Evolutionary conservation across 163 green algal genomes (phyloP), one percentile per base, ranked within the genome.

Genomic region (Chloromonas sp.): DNA sequence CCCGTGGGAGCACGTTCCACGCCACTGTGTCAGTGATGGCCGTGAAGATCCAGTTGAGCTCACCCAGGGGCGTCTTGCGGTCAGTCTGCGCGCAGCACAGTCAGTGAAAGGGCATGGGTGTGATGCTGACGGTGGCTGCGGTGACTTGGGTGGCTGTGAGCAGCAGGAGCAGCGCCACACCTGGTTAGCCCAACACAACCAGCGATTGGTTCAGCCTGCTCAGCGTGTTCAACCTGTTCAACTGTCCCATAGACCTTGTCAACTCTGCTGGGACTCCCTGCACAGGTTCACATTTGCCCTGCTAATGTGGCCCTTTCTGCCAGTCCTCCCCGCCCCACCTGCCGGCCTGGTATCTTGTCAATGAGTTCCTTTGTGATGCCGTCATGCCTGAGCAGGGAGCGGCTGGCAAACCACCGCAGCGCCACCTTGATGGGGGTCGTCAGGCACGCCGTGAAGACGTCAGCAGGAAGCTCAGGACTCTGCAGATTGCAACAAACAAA

Each of bases 31-130:
- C 97, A 0, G 97, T 99, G 91, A 99, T 98, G 85, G 97, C 97
- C 0, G 97, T 99, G 94, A 99, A 99, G 80, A 99, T 98, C 97
- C 97, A 99, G 91, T 99, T 99, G 58, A 99, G 96, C 92, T 99
- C 97, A 0, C 97, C 97, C 80, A 99, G 90, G 1, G 96, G 96
- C 58, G 97, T 99, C 89, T 99, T 99, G 84, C 97, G 93, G 92
- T 99, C 96, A 0, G 96, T 98, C 88, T 97, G 93, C 87, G 15
- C 1, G 66, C 66, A 74, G 36, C 36, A 36, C 36, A 36, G n/a
- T 14, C 1, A 83, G 61, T 15, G 58, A 36, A 36, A 36, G 36
- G 36, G 36, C 36, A 36, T 36, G 36, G 36, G 36, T 36, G 36
- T 36, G 36, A 36, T 36, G 36, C 36, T 36, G 36, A 36, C 13